Conservation (phyloP, 116 monocot species). For the Cymodocea nodosa region DNA sequence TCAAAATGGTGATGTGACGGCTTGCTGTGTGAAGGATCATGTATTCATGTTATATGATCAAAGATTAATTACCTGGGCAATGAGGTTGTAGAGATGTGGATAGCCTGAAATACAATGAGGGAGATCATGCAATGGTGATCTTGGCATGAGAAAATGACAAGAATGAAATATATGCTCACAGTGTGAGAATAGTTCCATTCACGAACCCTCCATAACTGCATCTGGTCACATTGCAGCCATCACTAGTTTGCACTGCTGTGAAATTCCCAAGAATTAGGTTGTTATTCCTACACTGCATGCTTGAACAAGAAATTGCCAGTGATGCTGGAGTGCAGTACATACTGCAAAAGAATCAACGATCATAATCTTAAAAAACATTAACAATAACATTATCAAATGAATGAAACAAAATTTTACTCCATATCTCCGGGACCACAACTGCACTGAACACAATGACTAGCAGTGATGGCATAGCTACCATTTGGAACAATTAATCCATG, state of each 20-base stretch:
- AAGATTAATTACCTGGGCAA: slow-evolving; percentile 43
- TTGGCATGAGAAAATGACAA: slow-evolving; percentile 3
- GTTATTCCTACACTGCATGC: slow-evolving; percentile 86
- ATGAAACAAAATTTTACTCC: slow-evolving; percentile 30
- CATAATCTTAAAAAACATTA: background rate
- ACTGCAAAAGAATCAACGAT: slow-evolving; percentile 23
- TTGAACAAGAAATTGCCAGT: slow-evolving; percentile 73
- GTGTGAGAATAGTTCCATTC: slow-evolving; percentile 68
- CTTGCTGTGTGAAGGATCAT: background rate
- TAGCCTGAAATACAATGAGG: slow-evolving; percentile 28
- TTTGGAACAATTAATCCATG: slow-evolving; percentile 71
- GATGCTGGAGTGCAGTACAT: slow-evolving; percentile 85
- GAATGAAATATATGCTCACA: slow-evolving; percentile 19
- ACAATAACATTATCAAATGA: background rate
- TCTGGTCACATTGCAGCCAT: slow-evolving; percentile 78
- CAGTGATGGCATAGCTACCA: slow-evolving; percentile 77
- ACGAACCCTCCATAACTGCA: slow-evolving; percentile 75
- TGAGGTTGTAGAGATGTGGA: slow-evolving; percentile 63
- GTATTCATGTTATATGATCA: background rate
- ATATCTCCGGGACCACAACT: slow-evolving; percentile 84
- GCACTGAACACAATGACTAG: slow-evolving; percentile 80
- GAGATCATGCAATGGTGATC: background rate
- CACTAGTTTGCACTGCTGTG: slow-evolving; percentile 51
- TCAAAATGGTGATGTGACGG: background rate
- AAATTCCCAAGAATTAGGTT: slow-evolving; percentile 82